Evolutionary conservation across 305 asterid genomes (phyloP), one percentile per base, ranked within the genome.

Genomic region (Fraxinus ornus): DNA sequence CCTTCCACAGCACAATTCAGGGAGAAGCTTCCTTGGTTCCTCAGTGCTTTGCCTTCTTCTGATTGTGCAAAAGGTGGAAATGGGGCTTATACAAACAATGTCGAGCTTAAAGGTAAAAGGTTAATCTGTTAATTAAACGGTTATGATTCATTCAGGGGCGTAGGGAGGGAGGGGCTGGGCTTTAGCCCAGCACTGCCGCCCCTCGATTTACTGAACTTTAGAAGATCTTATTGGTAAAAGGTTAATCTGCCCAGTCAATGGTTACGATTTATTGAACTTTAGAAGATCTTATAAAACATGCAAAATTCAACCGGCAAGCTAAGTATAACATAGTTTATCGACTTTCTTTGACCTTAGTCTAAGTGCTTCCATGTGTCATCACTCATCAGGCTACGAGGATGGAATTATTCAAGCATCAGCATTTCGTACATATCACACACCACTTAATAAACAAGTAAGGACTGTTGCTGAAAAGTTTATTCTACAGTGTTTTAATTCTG

Each of bases 61-160:
- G 98, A 94, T 85, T 96, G 99, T 84, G 98, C 99, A 7, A 96
- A 96, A 90, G 99, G 97, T 62, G 99, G 99, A 85, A 93, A 91
- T 75, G 99, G 99, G 82, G 98, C 99, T 64, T 96, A 94, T 86
- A 88, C 95, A 17, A 89, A 86, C 90, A 94, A 85, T 80, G 97
- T 96, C 83, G 94, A 96, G 79, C 94, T 96, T 86, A 79, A 85
- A 88, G 98, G 99, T 96, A 73, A 79, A 33, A 5, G 47, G 76
- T 28, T 68, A 26, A 68, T 26, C 19, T 28, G 33, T 66, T 24
- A 10, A 66, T 62, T 62, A 21, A 52, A 4, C 9, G 3, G 66
- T 55, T n/a, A 49, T 1, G 21, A 49, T 49, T 44, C 13, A 44
- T 44, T 44, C 52, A 41, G 49, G 49, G 49, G 49, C 15, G 17